A percentile compares a stretch with the other conserved stretches of the same genome.
Evolutionary conservation across 140 eudicot genomes (phyloP).

Genomic region (Cichorium intybus): DNA sequence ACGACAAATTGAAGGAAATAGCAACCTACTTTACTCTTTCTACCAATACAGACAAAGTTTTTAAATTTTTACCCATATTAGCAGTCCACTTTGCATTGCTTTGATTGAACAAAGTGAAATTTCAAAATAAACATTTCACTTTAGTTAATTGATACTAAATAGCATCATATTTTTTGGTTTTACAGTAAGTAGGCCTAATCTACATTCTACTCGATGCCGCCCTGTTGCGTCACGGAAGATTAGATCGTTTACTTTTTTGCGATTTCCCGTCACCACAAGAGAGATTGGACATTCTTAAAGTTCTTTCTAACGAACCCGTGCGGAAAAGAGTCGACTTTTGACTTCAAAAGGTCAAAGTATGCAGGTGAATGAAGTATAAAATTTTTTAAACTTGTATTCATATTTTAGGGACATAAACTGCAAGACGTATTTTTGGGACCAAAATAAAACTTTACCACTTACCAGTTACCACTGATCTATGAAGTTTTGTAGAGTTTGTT

Average conservation of each 20-base stretch:
- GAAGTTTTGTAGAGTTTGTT: no score
- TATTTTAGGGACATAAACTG: no score
- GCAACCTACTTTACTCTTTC: background rate
- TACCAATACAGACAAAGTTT: no score
- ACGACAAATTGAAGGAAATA: background rate
- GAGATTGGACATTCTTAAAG: slow-evolving; percentile 77
- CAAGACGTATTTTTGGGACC: no score
- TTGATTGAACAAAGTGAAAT: background rate
- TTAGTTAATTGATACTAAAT: slow-evolving; percentile 1
- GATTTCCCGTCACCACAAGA: slow-evolving; percentile 82
- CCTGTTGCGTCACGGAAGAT: slow-evolving; percentile 90
- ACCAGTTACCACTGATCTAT: no score
- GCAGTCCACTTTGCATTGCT: no score
- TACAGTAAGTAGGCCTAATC: slow-evolving; percentile 96
- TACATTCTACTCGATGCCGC: slow-evolving; percentile 98
- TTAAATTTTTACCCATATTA: background rate
- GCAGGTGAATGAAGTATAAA: no score
- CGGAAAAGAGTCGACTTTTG: no score
- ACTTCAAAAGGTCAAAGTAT: no score
- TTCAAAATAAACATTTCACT: no score
- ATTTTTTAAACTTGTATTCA: no score
- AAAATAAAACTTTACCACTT: no score
- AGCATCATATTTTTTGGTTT: slow-evolving; percentile 1
- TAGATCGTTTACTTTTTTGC: slow-evolving; percentile 87
- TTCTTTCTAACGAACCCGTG: slow-evolving; percentile 89